Base-by-base conservation (phyloP, 495 filamentous ascomycete genomes). In the Podospora pseudoanserina region DNA sequence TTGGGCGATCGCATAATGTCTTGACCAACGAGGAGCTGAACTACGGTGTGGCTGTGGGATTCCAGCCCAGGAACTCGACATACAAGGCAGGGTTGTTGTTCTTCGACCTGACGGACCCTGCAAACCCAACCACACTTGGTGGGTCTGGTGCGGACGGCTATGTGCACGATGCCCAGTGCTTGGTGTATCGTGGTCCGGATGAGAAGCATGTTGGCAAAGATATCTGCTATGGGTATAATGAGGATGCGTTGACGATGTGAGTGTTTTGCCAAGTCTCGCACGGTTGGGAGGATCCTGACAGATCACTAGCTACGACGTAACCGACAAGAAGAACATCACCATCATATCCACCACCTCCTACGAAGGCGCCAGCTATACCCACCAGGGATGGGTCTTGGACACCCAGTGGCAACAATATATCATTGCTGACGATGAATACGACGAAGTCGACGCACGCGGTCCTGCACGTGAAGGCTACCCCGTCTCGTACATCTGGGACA, bases 161-260 rank as follows among this genome's bases (percentile, higher is more conserved):
- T 65, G 85, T 86, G 5, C 85, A 87, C 55, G 85, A 87, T 63
- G 85, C 84, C 0, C 85, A 87, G 67, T 87, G 85, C 67, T 63
- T 88, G 3, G 72, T 83, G 18, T 88, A 87, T 71, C 75, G 79
- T 2, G 86, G 86, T 0, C 86, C 86, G 0, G 84, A 87, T 70
- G 73, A 67, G 20, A 75, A 78, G 63, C 87, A 83, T 65, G 19
- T 68, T 4, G 86, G 84, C 7, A 72, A 70, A 5, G 86, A 88
- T 67, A 83, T 87, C 70, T 88, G 86, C 74, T 87, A 85, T 66
- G 83, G 80, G 9, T 88, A 85, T 67, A 85, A 88, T 67, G 78
- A 80, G 68, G 78, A 80, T 30, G 77, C 77, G 1, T 58, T 76
- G 18, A 81, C 73, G 60, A 83, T 81, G 75, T 77, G 62, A 56